Base-by-base conservation (phyloP, 2,329 filamentous ascomycete species). In the Penicillium freii region DNA sequence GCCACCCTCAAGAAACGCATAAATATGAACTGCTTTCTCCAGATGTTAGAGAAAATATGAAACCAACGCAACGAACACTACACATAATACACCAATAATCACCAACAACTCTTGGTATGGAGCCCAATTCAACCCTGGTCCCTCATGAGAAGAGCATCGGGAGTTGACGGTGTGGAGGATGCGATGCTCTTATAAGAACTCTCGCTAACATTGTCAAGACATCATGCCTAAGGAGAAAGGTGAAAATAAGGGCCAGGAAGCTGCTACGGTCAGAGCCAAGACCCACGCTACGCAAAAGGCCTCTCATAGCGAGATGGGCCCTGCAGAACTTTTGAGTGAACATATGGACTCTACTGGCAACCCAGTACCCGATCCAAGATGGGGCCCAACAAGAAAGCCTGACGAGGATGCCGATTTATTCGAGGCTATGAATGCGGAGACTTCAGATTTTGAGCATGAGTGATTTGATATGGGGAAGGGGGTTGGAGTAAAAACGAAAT, bases 271-370 rank as follows among this genome's bases (percentile, higher is more conserved):
- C 33, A 51, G 48, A 34, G 11, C 54, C 1, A 38, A 19, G 42
- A 10, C n/a, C 10, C 27, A 40, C 3, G 61, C 57, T 34, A 53
- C 25, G 36, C 45, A 31, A 60, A 59, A 44, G 31, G 45, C 17
- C 43, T n/a, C 38, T 11, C 40, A 62, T 51, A 7, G 61, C 52
- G 34, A 72, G 62, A 68, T 66, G 61, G 39, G 54, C 2, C 65
- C 70, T 0, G 66, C 68, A 34, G 66, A 74, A 56, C 56, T 67
- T 33, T 56, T 75, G 10, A 64, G 65, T 33, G 67, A 68, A 13
- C 66, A 67, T 4, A 67, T 75, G 60, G 66, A 75, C 38, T 36
- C 64, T 15, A 15, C 64, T n/a, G 73, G 72, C 19, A 69, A 74
- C 34, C 68, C 71, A 0, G 68, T 70, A 3, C 68, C 71, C n/a